These are phyloP conservation scores for Paraphaeosphaeria sporulosa DNA, from an alignment of 2,329 filamentous ascomycete species.

Conservation along the genomic window DNA sequence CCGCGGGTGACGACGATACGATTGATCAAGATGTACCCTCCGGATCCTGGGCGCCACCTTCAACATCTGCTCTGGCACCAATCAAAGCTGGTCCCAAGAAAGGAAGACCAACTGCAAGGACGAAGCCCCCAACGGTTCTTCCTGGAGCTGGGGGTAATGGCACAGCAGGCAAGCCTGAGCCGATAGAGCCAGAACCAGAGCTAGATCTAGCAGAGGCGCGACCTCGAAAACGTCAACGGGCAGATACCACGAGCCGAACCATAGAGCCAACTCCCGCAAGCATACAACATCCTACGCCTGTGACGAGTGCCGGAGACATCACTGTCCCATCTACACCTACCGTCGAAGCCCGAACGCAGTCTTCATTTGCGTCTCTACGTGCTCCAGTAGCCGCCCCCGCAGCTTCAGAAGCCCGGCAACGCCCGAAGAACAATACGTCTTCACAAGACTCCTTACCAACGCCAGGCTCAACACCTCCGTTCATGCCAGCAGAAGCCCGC, in stretches of 20 bases:
- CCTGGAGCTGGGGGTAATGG: conserved; percentile 15
- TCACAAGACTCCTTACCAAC: neutral
- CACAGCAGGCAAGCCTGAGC: conserved; percentile 5
- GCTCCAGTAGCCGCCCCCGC: neutral
- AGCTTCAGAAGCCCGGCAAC: neutral
- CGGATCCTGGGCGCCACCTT: neutral
- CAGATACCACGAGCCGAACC: neutral
- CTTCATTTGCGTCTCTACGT: neutral
- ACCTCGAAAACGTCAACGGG: neutral
- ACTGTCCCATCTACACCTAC: neutral
- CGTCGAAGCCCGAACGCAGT: neutral
- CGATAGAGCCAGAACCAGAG: neutral
- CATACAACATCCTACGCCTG: neutral
- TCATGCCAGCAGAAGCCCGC: conserved; percentile 17
- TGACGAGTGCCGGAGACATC: neutral
- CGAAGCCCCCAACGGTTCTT: conserved; percentile 16
- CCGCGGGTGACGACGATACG: conserved; percentile 33
- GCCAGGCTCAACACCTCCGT: neutral
- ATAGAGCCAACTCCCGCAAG: neutral
- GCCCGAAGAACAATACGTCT: neutral
- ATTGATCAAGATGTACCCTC: conserved; percentile 18
- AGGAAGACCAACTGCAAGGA: conserved; percentile 15
- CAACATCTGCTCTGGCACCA: neutral
- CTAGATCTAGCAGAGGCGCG: conserved; percentile 1
- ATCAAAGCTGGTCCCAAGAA: conserved; percentile 10